Conservation (phyloP, 495 filamentous ascomycete genomes). For the Daldinia vernicosa region DNA sequence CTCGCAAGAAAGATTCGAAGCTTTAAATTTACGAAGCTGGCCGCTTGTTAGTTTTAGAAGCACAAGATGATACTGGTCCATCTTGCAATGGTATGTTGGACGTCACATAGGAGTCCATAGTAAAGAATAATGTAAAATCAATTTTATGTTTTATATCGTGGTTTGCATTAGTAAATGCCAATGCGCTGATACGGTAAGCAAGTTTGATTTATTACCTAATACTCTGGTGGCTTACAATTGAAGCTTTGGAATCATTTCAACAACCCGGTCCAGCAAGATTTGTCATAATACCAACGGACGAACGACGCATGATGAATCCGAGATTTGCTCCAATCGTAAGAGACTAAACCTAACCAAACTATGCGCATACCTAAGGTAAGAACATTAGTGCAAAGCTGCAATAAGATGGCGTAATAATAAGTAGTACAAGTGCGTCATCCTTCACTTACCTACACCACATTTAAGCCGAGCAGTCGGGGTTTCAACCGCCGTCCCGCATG, state of each 20-base stretch:
- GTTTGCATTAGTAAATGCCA: constrained; percentile 4
- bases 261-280: constrained; percentile 8
- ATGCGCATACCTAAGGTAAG: not conserved
- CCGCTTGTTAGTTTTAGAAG: not conserved
- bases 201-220: not conserved
- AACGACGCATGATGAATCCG: not conserved
- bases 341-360: constrained; percentile 8
- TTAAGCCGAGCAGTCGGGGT: not conserved
- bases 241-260: constrained; percentile 8
- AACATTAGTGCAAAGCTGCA: not conserved
- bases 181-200: constrained; percentile 1
- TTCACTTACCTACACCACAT: not conserved
- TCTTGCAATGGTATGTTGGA: not conserved
- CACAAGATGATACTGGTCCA: not conserved
- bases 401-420: constrained; percentile 21
- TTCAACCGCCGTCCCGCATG: not conserved
- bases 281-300: constrained; percentile 4
- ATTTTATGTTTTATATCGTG: not conserved
- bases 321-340: constrained; percentile 18
- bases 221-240: constrained; percentile 1
- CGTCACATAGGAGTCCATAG: not conserved
- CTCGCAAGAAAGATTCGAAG: constrained; percentile 36
- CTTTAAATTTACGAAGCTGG: constrained; percentile 13
- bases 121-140: too few relatives aligned
- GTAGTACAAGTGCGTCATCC: not conserved